Conservation (phyloP, 257 asterid species). For the Lavandula angustifolia region DNA sequence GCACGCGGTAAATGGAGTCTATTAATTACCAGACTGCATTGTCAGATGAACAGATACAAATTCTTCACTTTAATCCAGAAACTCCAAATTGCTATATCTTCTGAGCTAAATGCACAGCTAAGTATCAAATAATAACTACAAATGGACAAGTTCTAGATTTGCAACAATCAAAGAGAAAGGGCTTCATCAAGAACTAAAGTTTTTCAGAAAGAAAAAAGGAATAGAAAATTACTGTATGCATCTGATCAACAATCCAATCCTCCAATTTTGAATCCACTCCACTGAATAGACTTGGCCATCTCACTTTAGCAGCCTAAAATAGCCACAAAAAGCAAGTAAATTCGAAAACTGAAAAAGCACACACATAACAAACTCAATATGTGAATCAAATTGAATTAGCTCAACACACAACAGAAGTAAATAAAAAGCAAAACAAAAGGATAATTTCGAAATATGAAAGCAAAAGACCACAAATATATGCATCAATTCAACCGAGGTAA, state of each 20-base stretch:
- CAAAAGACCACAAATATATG: neutral
- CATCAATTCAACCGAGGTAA: neutral
- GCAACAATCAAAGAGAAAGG: neutral
- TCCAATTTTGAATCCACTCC: slow-evolving; percentile 70
- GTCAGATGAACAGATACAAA: neutral
- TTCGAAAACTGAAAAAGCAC: neutral
- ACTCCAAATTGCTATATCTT: neutral
- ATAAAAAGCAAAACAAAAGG: neutral
- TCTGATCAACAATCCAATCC: slow-evolving; percentile 94
- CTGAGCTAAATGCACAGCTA: neutral
- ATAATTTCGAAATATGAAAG: neutral
- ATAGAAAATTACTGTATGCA: slow-evolving; percentile 49
- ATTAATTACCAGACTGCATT: neutral
- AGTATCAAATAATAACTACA: neutral
- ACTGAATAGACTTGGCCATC: slow-evolving; percentile 80
- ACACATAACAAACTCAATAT: neutral
- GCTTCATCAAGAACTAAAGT: neutral
- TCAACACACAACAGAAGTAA: neutral
- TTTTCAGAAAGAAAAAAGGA: neutral
- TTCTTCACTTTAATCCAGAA: neutral
- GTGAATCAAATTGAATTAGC: neutral
- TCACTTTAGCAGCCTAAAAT: slow-evolving; percentile 80
- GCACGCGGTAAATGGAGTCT: too few species aligned
- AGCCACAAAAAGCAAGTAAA: neutral
- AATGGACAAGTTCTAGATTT: neutral